Evolutionary conservation across 768 basidiomycete species (phyloP), one percentile per base, ranked within the genome.

Genomic region (Suillus brevipes): DNA sequence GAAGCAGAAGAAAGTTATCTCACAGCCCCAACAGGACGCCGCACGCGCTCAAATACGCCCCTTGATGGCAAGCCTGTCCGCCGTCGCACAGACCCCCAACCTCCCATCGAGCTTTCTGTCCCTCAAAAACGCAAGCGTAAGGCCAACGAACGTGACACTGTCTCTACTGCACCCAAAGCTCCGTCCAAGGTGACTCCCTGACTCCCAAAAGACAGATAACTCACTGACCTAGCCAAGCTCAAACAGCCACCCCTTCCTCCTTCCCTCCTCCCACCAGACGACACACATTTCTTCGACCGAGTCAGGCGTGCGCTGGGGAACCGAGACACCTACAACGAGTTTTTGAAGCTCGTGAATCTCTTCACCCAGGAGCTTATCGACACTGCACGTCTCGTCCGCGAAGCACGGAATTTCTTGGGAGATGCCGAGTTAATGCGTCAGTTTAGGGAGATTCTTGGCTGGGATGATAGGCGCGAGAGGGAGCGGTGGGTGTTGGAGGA

Each of bases 291-390:
- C 79, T 99, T 99, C 74, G 95, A 97, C 65, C 90, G 91, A 34
- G 94, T 98, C 58, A 90, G 88, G 70, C 86, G 85, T 18, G 81
- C 84, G 1, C 79, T 94, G 52, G 88, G 90, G 63, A 88, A 84
- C 67, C 83, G 89, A 14, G 91, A 93, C 57, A 86, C 88, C 1
- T 94, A 91, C 78, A 94, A 95, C 75, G 97, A 99, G 77, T 99
- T 99, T 78, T 80, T 99, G 66, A 97, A 95, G 73, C 81, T 99
- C 53, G 85, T 98, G 69, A 98, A 99, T 76, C 83, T 99, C 2
- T 99, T 95, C 73, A 92, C 94, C 2, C 94, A 97, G 73, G 94
- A 95, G 66, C 88, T 93, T 72, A 97, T 99, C 70, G 95, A 98
- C 71, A 87, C 89, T 2, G 85, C 88, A 31, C 87, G 90, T 18